Evolutionary conservation across 2,329 filamentous ascomycete species (phyloP), one percentile per base, ranked within the genome.

Genomic region (Microdochium bolleyi): DNA sequence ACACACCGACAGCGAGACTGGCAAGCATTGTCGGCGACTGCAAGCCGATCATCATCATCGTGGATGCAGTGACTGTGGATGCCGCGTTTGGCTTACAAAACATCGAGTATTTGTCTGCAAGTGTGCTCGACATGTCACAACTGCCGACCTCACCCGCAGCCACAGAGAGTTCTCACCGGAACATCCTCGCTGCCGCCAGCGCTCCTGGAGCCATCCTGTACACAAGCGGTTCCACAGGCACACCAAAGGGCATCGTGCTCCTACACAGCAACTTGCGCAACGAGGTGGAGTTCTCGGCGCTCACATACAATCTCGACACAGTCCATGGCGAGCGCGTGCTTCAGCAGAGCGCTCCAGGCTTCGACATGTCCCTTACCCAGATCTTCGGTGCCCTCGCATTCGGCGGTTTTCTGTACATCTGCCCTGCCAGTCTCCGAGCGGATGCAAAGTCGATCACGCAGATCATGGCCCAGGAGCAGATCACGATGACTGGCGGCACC

Each of bases 351-450:
- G 61, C 72, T 0, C 64, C 61, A 25, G 64, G 62, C 10, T 76
- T 76, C 56, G 73, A 77, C 51, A 58, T 73, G 53, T 70, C 71
- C 0, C 41, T 74, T 1, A 56, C 56, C 2, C 70, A 76, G 55
- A 65, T 67, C 7, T 64, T 73, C 49, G 56, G 58, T 2, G 65
- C 67, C 0, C 60, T 76, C 1, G 56, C 58, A 9, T 63, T 63
- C 24, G 73, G 72, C 0, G 73, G 67, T 1, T 63, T 55, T 1
- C 51, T 76, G 0, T 56, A 65, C 22, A 57, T 78, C 3, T 69
- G 65, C 0, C 61, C 69, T 0, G 49, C 57, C 3, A 48, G 53
- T 0, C 50, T 51, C 1, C 65, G 72, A 2, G 62, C 61, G 21
- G 70, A 75, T 54, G 61, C 72, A 0, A 7, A 57, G 0, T 61